Evolutionary conservation across 2,329 filamentous ascomycete species (phyloP).

Genomic region (Ophiostoma montium): DNA sequence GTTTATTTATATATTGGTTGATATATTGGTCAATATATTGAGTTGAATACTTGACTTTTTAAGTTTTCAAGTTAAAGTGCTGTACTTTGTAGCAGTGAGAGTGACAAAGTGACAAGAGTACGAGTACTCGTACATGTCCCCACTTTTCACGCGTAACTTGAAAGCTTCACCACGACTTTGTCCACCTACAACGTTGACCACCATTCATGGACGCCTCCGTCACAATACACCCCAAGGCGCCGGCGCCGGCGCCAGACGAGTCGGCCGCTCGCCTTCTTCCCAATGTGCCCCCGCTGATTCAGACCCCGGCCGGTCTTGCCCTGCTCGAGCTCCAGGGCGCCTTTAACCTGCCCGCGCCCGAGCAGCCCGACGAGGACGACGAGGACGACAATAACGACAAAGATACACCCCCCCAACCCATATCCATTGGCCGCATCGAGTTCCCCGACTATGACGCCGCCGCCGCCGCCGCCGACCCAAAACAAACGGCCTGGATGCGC

Average conservation of each 20-base stretch:
- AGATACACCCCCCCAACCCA: conserved; percentile 13
- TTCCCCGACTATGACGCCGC: conserved; percentile 44
- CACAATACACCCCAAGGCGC: conserved; percentile 25
- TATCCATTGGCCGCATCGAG: conserved; percentile 28
- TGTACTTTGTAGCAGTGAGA: no score
- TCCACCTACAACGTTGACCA: neutral
- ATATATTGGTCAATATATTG: no score
- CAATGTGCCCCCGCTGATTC: conserved; percentile 62
- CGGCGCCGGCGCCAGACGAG: conserved; percentile 13
- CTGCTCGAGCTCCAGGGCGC: conserved; percentile 86
- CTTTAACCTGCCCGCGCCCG: conserved; percentile 43
- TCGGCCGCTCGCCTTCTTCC: conserved; percentile 28
- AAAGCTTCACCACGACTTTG: neutral
- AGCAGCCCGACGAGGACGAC: conserved; percentile 7
- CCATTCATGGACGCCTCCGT: conserved; percentile 16
- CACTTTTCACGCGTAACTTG: neutral
- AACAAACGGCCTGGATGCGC: conserved; percentile 69
- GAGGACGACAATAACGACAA: neutral
- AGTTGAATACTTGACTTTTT: no score
- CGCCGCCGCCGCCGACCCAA: conserved; percentile 22
- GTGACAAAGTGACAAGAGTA: no score
- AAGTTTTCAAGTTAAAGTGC: no score
- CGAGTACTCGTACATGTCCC: no score
- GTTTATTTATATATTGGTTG: no score
- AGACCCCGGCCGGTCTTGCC: conserved; percentile 79